A percentile compares a stretch with the other conserved stretches of the same genome.
These are phyloP conservation scores for Rhizopogon vulgaris DNA, from an alignment of 768 basidiomycete species.

Conservation along the genomic window DNA sequence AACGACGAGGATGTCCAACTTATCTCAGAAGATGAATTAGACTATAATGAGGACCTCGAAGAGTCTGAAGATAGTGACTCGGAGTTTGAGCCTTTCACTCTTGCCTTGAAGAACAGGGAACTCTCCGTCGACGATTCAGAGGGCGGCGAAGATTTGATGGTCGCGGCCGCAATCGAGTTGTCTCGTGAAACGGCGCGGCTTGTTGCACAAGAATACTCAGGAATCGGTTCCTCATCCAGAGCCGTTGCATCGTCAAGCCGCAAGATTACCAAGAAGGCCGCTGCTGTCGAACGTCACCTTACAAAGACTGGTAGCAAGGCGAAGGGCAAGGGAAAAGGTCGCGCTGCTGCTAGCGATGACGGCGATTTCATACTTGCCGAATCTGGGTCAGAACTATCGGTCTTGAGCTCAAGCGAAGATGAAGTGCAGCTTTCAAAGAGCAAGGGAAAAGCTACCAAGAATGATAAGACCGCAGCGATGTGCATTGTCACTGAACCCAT, in stretches of 20 bases:
- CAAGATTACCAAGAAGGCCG: constrained; percentile 34
- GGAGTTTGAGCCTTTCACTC: constrained; percentile 39
- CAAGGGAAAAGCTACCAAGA: constrained; percentile 26
- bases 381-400: constrained; percentile 7
- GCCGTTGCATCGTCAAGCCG: constrained; percentile 22
- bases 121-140: constrained; percentile 12
- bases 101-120: not conserved
- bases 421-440: constrained; percentile 20
- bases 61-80: constrained; percentile 55
- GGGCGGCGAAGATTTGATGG: constrained; percentile 34
- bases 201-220: constrained; percentile 22
- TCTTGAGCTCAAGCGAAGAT: constrained; percentile 9
- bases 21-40: constrained; percentile 25
- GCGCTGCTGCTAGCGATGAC: constrained; percentile 7
- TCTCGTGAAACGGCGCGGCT: constrained; percentile 40
- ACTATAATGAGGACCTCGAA: constrained; percentile 34
- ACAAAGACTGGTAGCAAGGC: constrained; percentile 4
- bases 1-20: constrained; percentile 16
- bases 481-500: constrained; percentile 1
- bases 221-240: constrained; percentile 23
- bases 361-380: constrained; percentile 7
- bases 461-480: constrained; percentile 10
- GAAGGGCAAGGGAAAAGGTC: constrained; percentile 17
- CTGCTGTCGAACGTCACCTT: constrained; percentile 51
- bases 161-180: constrained; percentile 48